Evolutionary conservation across 805 yeast genomes (phyloP).

Genomic region (Hanseniaspora singularis): DNA sequence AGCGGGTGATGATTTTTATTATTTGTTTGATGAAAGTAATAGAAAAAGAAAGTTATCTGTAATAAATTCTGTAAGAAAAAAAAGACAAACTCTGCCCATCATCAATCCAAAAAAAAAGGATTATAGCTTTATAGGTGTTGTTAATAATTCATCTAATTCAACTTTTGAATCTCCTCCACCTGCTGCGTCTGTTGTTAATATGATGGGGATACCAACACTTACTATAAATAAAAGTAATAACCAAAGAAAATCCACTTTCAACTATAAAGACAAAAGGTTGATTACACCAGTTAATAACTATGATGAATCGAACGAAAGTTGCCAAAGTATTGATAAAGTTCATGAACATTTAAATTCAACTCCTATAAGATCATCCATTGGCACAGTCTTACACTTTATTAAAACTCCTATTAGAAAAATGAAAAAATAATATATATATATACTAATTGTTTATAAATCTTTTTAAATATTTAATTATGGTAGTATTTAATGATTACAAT

Average conservation of each 20-base stretch:
- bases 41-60: constrained; percentile 26
- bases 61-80: constrained; percentile 23
- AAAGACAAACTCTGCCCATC: constrained; percentile 22
- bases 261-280: background rate
- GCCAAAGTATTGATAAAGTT: background rate
- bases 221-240: background rate
- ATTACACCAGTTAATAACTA: background rate
- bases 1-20: constrained; percentile 25
- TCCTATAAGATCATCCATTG: background rate
- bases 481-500: no score
- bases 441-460: background rate
- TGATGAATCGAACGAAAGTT: background rate
- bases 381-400: background rate
- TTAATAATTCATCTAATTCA: constrained; percentile 6
- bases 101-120: constrained; percentile 8
- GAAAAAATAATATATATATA: background rate
- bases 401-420: constrained; percentile 3
- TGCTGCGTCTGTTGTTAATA: background rate
- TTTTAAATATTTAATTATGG: no score
- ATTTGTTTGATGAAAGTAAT: constrained; percentile 22
- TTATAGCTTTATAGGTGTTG: background rate
- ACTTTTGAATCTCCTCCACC: constrained; percentile 11
- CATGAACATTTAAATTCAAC: background rate
- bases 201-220: constrained; percentile 2
- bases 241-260: constrained; percentile 12